Percentiles rank a stretch among this genome's conserved stretches.
Conservation (phyloP, 306 rosid genomes). For the Trichosanthes truncata region DNA sequence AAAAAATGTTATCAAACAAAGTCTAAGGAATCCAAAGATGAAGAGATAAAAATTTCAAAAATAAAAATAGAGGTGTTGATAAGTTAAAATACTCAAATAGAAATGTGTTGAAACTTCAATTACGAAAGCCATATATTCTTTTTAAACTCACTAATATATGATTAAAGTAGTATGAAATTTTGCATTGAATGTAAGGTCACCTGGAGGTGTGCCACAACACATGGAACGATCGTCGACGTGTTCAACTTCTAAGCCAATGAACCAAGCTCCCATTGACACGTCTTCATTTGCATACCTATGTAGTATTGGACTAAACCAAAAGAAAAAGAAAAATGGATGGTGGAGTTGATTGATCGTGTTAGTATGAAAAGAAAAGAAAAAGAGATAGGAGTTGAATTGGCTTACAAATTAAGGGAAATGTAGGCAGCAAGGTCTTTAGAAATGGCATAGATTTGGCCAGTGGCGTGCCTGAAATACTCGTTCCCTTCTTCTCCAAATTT, state of each 20-base stretch:
- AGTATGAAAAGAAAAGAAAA: neutral
- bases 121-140: too few species aligned
- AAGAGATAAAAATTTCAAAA: too few species aligned
- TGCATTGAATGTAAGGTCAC: slow-evolving; percentile 9
- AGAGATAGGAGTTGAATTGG: neutral
- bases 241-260: slow-evolving; percentile 74
- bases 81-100: neutral
- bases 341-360: neutral
- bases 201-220: slow-evolving; percentile 87
- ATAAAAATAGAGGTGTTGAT: neutral
- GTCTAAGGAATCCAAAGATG: too few species aligned
- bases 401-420: slow-evolving; percentile 56
- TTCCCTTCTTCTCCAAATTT: slow-evolving; percentile 94
- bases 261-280: slow-evolving; percentile 81
- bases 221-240: slow-evolving; percentile 71
- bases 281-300: slow-evolving; percentile 92
- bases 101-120: neutral
- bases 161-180: neutral
- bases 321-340: neutral
- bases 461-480: slow-evolving; percentile 88
- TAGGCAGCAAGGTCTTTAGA: slow-evolving; percentile 83
- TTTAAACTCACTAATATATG: too few species aligned
- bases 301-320: slow-evolving; percentile 47
- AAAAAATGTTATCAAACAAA: too few species aligned
- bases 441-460: slow-evolving; percentile 89